A percentile compares a stretch with the other conserved stretches of the same genome.
Conservation (phyloP, 2,329 filamentous ascomycete species). For the Aspergillus persii region DNA sequence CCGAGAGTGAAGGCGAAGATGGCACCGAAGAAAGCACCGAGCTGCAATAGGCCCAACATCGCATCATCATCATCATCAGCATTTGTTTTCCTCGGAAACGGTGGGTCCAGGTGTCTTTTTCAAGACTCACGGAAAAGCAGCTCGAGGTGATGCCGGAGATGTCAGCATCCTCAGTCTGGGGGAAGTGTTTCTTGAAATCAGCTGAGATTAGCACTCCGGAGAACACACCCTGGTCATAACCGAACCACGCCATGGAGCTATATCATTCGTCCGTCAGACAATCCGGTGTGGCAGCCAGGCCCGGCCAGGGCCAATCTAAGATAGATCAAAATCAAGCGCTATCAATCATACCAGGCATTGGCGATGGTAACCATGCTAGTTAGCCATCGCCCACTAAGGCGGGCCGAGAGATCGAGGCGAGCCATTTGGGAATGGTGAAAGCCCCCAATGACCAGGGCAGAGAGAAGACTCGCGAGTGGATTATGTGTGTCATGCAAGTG, state of each 20-base stretch:
- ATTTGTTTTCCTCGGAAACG: neutral
- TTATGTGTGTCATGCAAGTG: neutral
- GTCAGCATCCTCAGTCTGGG: conserved; percentile 17
- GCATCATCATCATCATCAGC: conserved; percentile 11
- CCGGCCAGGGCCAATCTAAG: neutral
- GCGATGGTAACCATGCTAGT: neutral
- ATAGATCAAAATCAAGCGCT: neutral
- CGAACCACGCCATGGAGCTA: conserved; percentile 1
- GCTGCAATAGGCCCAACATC: conserved; percentile 12
- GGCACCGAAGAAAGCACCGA: conserved; percentile 41
- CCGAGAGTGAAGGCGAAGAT: conserved; percentile 42
- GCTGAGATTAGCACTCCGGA: conserved; percentile 7
- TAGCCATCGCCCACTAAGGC: neutral
- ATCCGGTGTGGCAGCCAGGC: neutral
- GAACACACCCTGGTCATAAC: conserved; percentile 12
- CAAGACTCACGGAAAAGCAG: conserved; percentile 24
- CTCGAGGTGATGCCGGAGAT: conserved; percentile 34
- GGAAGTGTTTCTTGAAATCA: conserved; percentile 14
- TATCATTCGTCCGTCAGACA: neutral
- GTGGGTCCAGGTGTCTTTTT: neutral
- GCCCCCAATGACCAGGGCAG: neutral
- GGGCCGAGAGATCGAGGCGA: neutral
- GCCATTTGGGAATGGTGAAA: neutral
- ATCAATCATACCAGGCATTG: neutral
- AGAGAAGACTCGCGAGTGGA: neutral